Base-by-base conservation (phyloP, 169 alveolate genomes). In the Cryptosporidium sp. region DNA sequence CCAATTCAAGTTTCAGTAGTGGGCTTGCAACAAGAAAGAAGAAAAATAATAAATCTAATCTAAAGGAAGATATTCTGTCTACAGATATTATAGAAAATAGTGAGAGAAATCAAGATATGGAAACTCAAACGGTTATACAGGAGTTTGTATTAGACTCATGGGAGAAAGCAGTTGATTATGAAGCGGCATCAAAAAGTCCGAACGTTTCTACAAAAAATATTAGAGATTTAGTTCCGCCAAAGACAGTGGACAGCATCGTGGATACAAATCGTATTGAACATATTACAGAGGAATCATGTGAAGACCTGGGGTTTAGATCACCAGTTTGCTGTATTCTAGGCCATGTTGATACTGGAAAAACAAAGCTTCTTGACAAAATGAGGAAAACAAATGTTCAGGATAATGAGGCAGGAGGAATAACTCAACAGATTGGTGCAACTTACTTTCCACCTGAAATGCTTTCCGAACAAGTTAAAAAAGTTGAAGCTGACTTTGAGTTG, bases 321-420 rank as follows among this genome's bases (percentile, higher is more conserved):
- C 99, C 99, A 6, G 96, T 99, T 53, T 95, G 98, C 69, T 98
- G 99, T 94, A 97, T 99, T 56, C 85, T 97, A 75, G 99, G 99
- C 29, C 99, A 99, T 92, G 99, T 99, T 56, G 99, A 99, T 92
- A 98, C 99, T 3, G 99, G 99, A 9, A 99, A 99, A 95, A 98
- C 99, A 33, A 98, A 98, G 92, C 94, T 99, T 39, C 93, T 99
- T 37, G 99, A 99, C 93, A 98, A 98, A 92, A 95, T 99, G 37
- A 94, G 99, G 51, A 97, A 96, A 61, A 98, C 99, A n/a, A 98
- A 98, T 91, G 99, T 99, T 5, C 98, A 98, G 93, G 97, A 96
- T 58, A 99, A 98, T 69, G 99, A 99, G 94, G 99, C 99, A 3
- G 99, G 99, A 3, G 99, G 99, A 72, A 99, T 99, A 91, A 99